phyloP scores from a whole-genome alignment of 768 basidiomycete genomes.

The Phaffia australis region DNA sequence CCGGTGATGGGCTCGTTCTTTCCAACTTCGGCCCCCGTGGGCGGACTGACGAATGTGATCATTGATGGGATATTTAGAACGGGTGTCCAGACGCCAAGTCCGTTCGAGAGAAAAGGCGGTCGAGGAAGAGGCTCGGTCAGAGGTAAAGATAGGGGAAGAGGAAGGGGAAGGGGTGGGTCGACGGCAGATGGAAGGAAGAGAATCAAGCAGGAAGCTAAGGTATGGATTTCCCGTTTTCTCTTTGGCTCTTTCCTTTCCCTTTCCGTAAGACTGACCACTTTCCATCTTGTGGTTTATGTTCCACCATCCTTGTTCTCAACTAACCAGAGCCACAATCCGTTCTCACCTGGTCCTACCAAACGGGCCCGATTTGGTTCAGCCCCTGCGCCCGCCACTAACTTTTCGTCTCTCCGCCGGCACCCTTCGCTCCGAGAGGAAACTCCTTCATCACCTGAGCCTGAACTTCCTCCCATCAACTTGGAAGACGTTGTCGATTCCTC shows the following conservation, averaged over 20 bases:
- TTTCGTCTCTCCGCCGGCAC: not conserved
- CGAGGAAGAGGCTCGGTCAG: too few relatives aligned
- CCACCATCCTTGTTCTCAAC: too few relatives aligned
- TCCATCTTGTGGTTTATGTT: not conserved
- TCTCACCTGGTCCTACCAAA: conserved; percentile 16
- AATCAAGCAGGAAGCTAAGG: conserved; percentile 3
- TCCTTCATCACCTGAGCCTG: conserved; percentile 20
- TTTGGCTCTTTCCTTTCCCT: not conserved
- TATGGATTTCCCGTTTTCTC: not conserved
- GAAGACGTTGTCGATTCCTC: conserved; percentile 22
- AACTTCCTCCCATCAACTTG: conserved; percentile 13
- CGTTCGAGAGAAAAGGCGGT: conserved; percentile 12
- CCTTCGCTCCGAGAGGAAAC: conserved; percentile 18
- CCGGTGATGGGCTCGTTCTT: conserved; percentile 19
- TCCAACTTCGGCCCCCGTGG: not conserved
- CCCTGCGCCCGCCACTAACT: not conserved
- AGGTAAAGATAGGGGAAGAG: conserved; percentile 5
- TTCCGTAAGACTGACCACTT: not conserved
- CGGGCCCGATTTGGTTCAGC: conserved; percentile 18
- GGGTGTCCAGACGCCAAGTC: conserved; percentile 10
- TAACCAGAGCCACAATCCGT: conserved; percentile 10
- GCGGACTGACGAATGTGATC: conserved; percentile 13
- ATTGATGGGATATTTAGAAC: conserved; percentile 14
- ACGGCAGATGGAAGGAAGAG: conserved; percentile 2
- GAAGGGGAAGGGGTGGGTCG: not conserved